phyloP scores from a whole-genome alignment of 257 asterid species.

The Jacaranda copaia region DNA sequence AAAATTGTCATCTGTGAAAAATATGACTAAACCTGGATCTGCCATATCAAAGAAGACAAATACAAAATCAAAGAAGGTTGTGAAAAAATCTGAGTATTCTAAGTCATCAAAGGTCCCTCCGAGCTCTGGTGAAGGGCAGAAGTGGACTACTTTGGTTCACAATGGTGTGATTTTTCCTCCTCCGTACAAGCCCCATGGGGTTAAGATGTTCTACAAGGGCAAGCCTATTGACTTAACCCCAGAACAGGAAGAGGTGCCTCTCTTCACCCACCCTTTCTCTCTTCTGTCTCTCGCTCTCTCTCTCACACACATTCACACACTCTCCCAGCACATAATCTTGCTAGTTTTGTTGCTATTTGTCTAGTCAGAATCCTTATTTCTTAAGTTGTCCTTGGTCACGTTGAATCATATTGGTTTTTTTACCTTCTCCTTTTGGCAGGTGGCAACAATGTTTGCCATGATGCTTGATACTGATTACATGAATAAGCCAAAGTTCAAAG shows the following conservation, averaged over 20 bases:
- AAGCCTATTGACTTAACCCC: conserved; percentile 81
- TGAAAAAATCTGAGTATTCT: conserved; percentile 66
- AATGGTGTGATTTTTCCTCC: conserved; percentile 97
- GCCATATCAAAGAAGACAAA: conserved; percentile 50
- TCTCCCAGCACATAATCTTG: not conserved
- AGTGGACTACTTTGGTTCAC: conserved; percentile 95
- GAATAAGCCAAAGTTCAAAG: conserved; percentile 82
- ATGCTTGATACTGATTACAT: conserved; percentile 95
- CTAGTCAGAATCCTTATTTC: not conserved
- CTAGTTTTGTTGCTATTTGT: conserved; percentile 5
- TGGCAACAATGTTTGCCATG: conserved; percentile 92
- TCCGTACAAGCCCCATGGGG: conserved; percentile 93
- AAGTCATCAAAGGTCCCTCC: conserved; percentile 86
- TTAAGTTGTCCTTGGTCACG: conserved; percentile 20
- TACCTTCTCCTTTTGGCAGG: conserved; percentile 58
- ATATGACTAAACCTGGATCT: conserved; percentile 48
- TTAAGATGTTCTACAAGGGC: conserved; percentile 91
- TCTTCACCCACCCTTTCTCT: conserved; percentile 24
- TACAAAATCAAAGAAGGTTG: conserved; percentile 61
- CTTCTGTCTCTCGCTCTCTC: not conserved
- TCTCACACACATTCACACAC: not conserved
- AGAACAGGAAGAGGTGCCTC: conserved; percentile 92
- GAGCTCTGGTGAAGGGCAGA: conserved; percentile 95
- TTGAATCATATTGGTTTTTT: conserved; percentile 1
- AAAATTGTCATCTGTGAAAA: conserved; percentile 56